phyloP scores from a whole-genome alignment of 2,329 filamentous ascomycete genomes.

The Monilinia fructicola region DNA sequence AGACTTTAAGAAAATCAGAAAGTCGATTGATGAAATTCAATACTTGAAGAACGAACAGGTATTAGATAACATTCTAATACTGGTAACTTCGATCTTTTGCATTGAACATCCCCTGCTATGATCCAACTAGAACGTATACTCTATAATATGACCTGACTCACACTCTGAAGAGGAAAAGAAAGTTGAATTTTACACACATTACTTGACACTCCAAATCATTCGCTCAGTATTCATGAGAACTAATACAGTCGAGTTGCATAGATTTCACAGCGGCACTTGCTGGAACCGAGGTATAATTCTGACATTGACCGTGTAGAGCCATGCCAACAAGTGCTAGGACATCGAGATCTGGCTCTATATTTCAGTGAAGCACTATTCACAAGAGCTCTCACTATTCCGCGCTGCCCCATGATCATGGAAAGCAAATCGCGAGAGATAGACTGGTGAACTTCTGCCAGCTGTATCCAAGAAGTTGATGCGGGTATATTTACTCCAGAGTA shows the following conservation, averaged over 20 bases:
- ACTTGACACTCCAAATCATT: neutral
- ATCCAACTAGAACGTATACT: too few species aligned
- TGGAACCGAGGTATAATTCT: neutral
- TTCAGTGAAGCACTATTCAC: neutral
- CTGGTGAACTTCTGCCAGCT: neutral
- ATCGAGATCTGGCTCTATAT: neutral
- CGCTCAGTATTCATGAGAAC: neutral
- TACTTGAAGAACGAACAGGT: too few species aligned
- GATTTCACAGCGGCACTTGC: neutral
- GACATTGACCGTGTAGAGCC: neutral
- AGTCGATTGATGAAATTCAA: too few species aligned
- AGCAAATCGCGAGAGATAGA: neutral
- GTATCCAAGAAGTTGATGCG: too few species aligned
- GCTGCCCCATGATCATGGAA: neutral
- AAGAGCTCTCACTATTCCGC: neutral
- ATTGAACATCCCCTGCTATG: too few species aligned
- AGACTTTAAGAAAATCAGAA: too few species aligned
- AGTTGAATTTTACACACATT: neutral
- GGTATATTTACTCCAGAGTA: neutral
- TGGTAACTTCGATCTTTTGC: too few species aligned
- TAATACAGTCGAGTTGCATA: neutral
- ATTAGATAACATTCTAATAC: too few species aligned
- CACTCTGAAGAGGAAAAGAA: too few species aligned
- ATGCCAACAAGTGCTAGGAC: neutral
- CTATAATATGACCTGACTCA: too few species aligned